phyloP scores from a whole-genome alignment of 768 basidiomycete genomes.

The Naganishia antarctica region DNA sequence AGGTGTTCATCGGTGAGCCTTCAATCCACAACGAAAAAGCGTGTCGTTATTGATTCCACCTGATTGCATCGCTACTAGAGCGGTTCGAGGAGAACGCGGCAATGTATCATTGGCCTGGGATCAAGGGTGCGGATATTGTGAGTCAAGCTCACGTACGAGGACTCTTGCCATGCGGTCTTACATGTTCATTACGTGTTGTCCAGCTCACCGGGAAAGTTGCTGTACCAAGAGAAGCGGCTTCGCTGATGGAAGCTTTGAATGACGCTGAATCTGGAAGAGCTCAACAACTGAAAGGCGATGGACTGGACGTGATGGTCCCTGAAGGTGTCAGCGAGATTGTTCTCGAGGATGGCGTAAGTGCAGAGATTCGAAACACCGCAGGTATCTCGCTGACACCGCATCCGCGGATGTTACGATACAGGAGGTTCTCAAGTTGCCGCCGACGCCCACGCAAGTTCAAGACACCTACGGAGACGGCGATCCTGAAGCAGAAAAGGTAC shows the following conservation, averaged over 20 bases:
- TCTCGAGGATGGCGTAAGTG: slow-evolving; percentile 30
- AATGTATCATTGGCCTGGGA: slow-evolving; percentile 47
- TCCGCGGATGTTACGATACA: neutral
- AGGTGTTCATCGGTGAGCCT: slow-evolving; percentile 41
- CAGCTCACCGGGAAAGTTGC: slow-evolving; percentile 44
- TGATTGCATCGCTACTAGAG: neutral
- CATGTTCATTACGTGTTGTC: too few species aligned
- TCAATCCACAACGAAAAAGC: neutral
- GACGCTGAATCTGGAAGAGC: slow-evolving; percentile 45
- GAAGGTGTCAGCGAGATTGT: slow-evolving; percentile 28
- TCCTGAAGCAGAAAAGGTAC: slow-evolving; percentile 34
- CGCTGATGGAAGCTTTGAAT: slow-evolving; percentile 35
- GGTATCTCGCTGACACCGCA: too few species aligned
- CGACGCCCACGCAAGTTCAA: slow-evolving; percentile 39
- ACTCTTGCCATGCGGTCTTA: neutral
- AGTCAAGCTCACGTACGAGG: slow-evolving; percentile 18
- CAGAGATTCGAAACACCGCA: too few species aligned
- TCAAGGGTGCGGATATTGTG: slow-evolving; percentile 47
- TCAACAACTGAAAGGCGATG: slow-evolving; percentile 37
- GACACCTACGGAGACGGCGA: slow-evolving; percentile 35
- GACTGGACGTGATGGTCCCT: slow-evolving; percentile 34
- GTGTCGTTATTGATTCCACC: too few species aligned
- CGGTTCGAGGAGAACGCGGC: slow-evolving; percentile 45
- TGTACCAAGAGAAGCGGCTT: slow-evolving; percentile 39
- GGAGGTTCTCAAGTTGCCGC: slow-evolving; percentile 44